These are phyloP conservation scores for Paracoccidioides lutzii DNA, from an alignment of 2,329 filamentous ascomycete species.

Conservation along the genomic window DNA sequence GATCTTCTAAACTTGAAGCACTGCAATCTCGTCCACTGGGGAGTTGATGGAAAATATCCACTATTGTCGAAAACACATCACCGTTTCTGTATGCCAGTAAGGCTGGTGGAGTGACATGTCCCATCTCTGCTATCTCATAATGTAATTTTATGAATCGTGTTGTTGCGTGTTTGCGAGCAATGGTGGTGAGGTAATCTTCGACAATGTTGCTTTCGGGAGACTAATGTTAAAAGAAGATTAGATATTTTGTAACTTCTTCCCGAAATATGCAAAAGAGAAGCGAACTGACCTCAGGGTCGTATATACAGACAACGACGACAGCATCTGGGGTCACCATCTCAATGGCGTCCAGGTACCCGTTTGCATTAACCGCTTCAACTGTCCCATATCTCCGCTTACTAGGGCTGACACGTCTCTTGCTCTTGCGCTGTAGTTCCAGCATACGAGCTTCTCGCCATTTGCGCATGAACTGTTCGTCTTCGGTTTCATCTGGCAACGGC, in stretches of 20 bases:
- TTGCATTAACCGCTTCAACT: slow-evolving; percentile 72
- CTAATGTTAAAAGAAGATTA: slow-evolving; percentile 31
- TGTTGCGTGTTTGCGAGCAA: slow-evolving; percentile 58
- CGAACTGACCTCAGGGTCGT: slow-evolving; percentile 49
- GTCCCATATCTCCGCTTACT: slow-evolving; percentile 66
- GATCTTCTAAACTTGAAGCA: slow-evolving; percentile 43
- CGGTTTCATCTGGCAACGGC: slow-evolving; percentile 33
- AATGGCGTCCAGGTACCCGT: slow-evolving; percentile 89
- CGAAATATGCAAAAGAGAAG: not conserved
- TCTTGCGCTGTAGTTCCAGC: slow-evolving; percentile 58
- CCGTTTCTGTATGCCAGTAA: slow-evolving; percentile 80
- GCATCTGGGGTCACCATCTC: slow-evolving; percentile 76
- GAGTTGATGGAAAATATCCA: slow-evolving; percentile 76
- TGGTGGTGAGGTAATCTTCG: slow-evolving; percentile 60
- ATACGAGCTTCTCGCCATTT: slow-evolving; percentile 74
- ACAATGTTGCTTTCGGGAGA: slow-evolving; percentile 67
- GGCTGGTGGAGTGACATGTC: slow-evolving; percentile 74
- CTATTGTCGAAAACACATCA: slow-evolving; percentile 80
- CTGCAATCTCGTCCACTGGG: slow-evolving; percentile 44
- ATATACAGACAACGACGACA: slow-evolving; percentile 84
- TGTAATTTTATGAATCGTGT: slow-evolving; percentile 85
- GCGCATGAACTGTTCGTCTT: slow-evolving; percentile 68
- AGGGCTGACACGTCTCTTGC: slow-evolving; percentile 59
- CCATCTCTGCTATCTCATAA: slow-evolving; percentile 87
- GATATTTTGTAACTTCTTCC: not conserved